These are phyloP conservation scores for Acorus gramineus DNA, from an alignment of 106 monocot genomes.

Conservation along the genomic window DNA sequence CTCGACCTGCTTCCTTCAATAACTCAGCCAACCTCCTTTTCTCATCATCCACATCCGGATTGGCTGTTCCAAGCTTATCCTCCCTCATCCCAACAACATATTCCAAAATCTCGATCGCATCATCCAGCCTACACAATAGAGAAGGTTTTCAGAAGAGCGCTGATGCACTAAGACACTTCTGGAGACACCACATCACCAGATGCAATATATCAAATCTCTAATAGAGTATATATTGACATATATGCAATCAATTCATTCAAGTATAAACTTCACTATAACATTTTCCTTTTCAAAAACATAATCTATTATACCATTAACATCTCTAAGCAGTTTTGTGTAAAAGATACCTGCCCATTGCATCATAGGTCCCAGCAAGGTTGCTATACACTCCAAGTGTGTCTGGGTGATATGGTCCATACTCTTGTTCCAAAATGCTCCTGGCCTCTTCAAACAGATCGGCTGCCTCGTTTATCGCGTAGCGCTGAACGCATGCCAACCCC, in stretches of 20 bases:
- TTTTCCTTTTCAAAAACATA: background rate
- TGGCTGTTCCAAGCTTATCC: conserved; percentile 72
- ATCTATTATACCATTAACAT: no score
- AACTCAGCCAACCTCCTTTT: conserved; percentile 56
- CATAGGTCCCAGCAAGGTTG: conserved; percentile 94
- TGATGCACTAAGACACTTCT: no score
- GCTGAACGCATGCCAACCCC: conserved; percentile 78
- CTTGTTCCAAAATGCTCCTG: conserved; percentile 56
- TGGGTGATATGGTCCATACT: conserved; percentile 75
- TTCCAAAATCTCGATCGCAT: conserved; percentile 64
- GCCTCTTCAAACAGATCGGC: conserved; percentile 79
- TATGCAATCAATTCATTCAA: no score
- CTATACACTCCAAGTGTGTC: conserved; percentile 86
- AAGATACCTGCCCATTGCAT: conserved; percentile 92
- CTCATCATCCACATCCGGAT: conserved; percentile 72
- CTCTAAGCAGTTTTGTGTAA: background rate
- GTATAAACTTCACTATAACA: no score
- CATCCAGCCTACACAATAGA: conserved; percentile 34
- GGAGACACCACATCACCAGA: no score
- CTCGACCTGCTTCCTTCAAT: conserved; percentile 52
- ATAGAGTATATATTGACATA: no score
- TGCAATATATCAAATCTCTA: no score
- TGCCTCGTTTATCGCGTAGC: conserved; percentile 69
- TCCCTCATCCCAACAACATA: conserved; percentile 55
- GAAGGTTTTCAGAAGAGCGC: background rate